Evolutionary conservation across 805 yeast genomes (phyloP).

Genomic region (Limtongozyma cylindracea): DNA sequence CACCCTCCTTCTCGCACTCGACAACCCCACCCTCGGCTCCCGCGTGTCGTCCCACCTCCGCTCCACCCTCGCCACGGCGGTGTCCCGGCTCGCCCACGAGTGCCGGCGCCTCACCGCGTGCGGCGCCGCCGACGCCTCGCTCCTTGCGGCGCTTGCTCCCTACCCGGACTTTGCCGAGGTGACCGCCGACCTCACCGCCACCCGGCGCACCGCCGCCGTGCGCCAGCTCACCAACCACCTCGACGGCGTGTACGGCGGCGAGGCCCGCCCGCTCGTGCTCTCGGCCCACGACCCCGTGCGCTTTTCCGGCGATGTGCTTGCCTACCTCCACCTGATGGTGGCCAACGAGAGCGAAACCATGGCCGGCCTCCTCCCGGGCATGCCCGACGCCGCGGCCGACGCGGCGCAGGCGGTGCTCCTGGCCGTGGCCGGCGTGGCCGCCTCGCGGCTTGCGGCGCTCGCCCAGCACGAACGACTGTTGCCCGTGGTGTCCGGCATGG

Average conservation of each 20-base stretch:
- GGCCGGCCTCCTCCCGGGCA: constrained; percentile 21
- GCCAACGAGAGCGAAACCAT: constrained; percentile 74
- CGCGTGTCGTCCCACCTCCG: constrained; percentile 9
- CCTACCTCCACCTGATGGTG: constrained; percentile 64
- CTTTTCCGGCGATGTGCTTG: constrained; percentile 69
- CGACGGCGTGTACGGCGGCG: constrained; percentile 1
- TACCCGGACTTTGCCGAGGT: constrained; percentile 32
- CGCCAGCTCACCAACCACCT: constrained; percentile 43
- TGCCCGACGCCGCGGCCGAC: constrained; percentile 4
- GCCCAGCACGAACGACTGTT: constrained; percentile 40
- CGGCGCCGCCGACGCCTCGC: too few species aligned
- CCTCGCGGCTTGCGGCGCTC: constrained; percentile 23
- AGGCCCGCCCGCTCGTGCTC: constrained; percentile 24
- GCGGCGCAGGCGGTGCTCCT: constrained; percentile 11
- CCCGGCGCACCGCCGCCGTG: constrained; percentile 35
- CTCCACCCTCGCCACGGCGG: constrained; percentile 6
- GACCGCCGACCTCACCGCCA: constrained; percentile 33
- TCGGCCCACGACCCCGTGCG: constrained; percentile 63
- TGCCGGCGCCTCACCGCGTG: too few species aligned
- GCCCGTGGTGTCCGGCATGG: constrained; percentile 19
- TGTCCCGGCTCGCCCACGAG: constrained; percentile 7
- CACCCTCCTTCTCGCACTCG: constrained; percentile 41
- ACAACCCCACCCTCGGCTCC: constrained; percentile 38
- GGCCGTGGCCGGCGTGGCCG: constrained; percentile 13
- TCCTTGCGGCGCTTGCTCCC: constrained; percentile 7